phyloP scores from a whole-genome alignment of 1,284 basidiomycete species.

The Flammula alnicola region DNA sequence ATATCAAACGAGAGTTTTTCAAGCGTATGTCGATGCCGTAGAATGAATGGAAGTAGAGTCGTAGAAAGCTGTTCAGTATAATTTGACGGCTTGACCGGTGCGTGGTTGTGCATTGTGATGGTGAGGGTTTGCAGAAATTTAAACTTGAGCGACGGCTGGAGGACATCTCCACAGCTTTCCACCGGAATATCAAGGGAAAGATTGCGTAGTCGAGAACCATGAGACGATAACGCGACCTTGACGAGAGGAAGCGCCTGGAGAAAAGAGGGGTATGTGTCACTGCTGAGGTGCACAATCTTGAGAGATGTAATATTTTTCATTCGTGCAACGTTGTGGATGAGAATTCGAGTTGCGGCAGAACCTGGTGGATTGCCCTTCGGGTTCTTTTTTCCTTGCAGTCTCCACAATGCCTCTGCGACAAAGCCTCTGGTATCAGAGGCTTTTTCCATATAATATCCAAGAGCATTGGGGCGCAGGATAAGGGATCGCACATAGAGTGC shows the following conservation, averaged over 20 bases:
- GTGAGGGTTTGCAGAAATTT: constrained; percentile 15
- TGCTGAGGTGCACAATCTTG: constrained; percentile 12
- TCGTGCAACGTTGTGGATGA: constrained; percentile 13
- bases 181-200: constrained; percentile 22
- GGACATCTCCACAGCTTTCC: constrained; percentile 13
- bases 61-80: background rate
- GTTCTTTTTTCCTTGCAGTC: background rate
- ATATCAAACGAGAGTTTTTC: constrained; percentile 13
- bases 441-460: constrained; percentile 6
- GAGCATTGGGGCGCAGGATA: constrained; percentile 16
- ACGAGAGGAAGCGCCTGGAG: constrained; percentile 13
- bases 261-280: constrained; percentile 16
- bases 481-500: constrained; percentile 15
- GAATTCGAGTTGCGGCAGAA: constrained; percentile 2
- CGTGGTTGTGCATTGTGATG: constrained; percentile 7
- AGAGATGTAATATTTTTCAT: constrained; percentile 19
- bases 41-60: constrained; percentile 16
- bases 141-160: constrained; percentile 9
- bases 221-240: constrained; percentile 10
- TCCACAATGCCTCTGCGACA: constrained; percentile 1
- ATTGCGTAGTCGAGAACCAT: constrained; percentile 10
- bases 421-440: constrained; percentile 1
- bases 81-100: background rate
- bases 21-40: constrained; percentile 12
- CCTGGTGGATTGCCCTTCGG: background rate